These are phyloP conservation scores for Fusarium coffeatum DNA, from an alignment of 2,329 filamentous ascomycete species.

Conservation along the genomic window DNA sequence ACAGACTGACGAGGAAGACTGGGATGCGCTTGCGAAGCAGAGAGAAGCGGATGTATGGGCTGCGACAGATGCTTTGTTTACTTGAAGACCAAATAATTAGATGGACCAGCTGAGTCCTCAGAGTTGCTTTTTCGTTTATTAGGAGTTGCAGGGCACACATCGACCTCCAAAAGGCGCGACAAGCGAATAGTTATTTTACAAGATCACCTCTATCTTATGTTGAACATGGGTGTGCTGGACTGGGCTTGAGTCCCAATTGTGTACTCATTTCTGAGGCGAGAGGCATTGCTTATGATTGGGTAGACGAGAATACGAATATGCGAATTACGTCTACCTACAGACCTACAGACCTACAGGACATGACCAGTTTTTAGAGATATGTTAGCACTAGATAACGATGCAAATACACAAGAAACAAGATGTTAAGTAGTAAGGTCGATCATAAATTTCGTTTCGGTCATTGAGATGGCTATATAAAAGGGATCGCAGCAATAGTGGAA, in stretches of 20 bases:
- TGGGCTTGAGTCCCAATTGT: neutral
- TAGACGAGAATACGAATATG: neutral
- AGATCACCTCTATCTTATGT: neutral
- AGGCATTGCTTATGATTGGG: neutral
- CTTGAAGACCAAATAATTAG: slow-evolving; percentile 33
- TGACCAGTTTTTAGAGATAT: neutral
- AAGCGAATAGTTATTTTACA: neutral
- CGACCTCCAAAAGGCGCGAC: neutral
- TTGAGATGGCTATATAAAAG: neutral
- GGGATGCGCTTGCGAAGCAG: slow-evolving; percentile 33
- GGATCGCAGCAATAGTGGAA: neutral
- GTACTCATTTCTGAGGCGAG: neutral
- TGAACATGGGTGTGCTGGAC: neutral
- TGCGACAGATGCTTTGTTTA: slow-evolving; percentile 56
- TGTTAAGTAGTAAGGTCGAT: neutral
- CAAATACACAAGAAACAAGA: neutral
- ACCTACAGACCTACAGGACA: neutral
- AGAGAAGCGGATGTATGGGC: slow-evolving; percentile 56
- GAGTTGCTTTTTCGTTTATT: neutral
- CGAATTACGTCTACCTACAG: neutral
- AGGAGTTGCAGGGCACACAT: neutral
- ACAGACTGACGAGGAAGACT: slow-evolving; percentile 34
- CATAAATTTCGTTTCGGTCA: slow-evolving; percentile 6
- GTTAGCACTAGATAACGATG: neutral
- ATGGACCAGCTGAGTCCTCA: neutral